These are phyloP conservation scores for Lactarius hengduanensis DNA, from an alignment of 768 basidiomycete genomes.

Conservation along the genomic window DNA sequence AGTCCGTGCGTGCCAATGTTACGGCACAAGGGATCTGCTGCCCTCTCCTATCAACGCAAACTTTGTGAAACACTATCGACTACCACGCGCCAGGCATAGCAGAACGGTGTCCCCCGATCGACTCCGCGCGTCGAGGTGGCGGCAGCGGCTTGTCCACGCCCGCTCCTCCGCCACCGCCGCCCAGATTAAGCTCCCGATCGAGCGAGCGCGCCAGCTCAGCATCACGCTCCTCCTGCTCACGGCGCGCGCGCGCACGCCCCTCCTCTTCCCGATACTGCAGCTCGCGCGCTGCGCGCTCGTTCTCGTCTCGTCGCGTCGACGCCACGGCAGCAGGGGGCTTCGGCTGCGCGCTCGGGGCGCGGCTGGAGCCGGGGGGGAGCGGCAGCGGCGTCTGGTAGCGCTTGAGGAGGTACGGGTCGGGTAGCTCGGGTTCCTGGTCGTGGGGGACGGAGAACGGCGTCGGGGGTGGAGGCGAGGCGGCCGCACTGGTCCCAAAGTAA, in stretches of 20 bases:
- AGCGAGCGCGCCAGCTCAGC: slow-evolving; percentile 28
- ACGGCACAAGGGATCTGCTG: neutral
- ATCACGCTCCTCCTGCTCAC: slow-evolving; percentile 28
- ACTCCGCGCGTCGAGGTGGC: neutral
- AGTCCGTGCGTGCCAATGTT: neutral
- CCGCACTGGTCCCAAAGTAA: slow-evolving; percentile 31
- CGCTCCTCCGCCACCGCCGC: neutral
- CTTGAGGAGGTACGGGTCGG: slow-evolving; percentile 44
- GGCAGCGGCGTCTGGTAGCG: slow-evolving; percentile 58
- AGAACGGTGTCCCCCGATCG: neutral
- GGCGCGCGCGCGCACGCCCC: slow-evolving; percentile 11
- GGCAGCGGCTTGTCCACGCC: neutral
- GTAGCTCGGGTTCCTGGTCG: slow-evolving; percentile 38
- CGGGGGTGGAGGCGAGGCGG: slow-evolving; percentile 27
- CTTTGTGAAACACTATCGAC: neutral
- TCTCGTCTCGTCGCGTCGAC: neutral
- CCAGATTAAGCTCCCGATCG: slow-evolving; percentile 27
- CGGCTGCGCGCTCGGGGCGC: neutral
- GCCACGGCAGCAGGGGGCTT: neutral
- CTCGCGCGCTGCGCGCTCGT: slow-evolving; percentile 20
- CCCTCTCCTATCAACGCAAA: neutral
- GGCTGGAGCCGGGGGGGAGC: slow-evolving; percentile 37
- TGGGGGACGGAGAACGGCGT: neutral
- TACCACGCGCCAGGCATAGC: slow-evolving; percentile 7
- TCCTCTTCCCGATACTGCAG: slow-evolving; percentile 26